Evolutionary conservation across 2,329 filamentous ascomycete species (phyloP).

Genomic region (Alternaria triticina): DNA sequence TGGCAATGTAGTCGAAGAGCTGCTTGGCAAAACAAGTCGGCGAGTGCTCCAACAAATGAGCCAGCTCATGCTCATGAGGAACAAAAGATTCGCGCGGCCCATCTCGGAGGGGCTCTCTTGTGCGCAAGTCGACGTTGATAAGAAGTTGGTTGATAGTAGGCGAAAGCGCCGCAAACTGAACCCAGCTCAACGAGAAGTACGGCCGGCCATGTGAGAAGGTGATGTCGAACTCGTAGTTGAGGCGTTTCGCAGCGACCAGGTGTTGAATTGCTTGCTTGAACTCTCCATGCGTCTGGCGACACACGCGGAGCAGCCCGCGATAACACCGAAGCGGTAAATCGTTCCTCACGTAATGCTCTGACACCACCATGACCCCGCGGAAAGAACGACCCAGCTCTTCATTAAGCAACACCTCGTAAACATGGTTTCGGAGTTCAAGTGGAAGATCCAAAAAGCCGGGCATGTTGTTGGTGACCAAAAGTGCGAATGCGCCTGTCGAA

Average conservation of each 20-base stretch:
- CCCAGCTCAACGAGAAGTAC: slow-evolving; percentile 40
- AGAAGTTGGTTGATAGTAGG: slow-evolving; percentile 35
- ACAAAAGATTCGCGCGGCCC: slow-evolving; percentile 14
- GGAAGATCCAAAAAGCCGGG: slow-evolving; percentile 39
- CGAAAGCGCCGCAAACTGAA: slow-evolving; percentile 35
- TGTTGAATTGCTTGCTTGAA: slow-evolving; percentile 39
- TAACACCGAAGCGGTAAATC: slow-evolving; percentile 37
- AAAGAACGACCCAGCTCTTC: slow-evolving; percentile 29
- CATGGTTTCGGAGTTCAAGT: slow-evolving; percentile 35
- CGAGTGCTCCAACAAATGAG: slow-evolving; percentile 32
- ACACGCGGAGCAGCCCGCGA: slow-evolving; percentile 33
- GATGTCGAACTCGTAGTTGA: slow-evolving; percentile 36
- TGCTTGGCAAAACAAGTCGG: slow-evolving; percentile 36
- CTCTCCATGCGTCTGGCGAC: slow-evolving; percentile 32
- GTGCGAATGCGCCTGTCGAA: slow-evolving; percentile 11
- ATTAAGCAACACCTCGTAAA: slow-evolving; percentile 35
- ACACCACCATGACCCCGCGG: slow-evolving; percentile 40
- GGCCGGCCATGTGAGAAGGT: slow-evolving; percentile 43
- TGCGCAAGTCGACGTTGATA: slow-evolving; percentile 39
- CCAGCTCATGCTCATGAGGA: slow-evolving; percentile 34
- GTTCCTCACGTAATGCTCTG: slow-evolving; percentile 34
- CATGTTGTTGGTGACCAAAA: slow-evolving; percentile 23
- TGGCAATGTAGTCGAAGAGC: slow-evolving; percentile 41
- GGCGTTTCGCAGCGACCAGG: slow-evolving; percentile 29
- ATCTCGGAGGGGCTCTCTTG: slow-evolving; percentile 33